Percentiles rank a stretch among this genome's conserved stretches.
Conservation (phyloP, 768 basidiomycete genomes). For the Candolleomyces eurysporus region DNA sequence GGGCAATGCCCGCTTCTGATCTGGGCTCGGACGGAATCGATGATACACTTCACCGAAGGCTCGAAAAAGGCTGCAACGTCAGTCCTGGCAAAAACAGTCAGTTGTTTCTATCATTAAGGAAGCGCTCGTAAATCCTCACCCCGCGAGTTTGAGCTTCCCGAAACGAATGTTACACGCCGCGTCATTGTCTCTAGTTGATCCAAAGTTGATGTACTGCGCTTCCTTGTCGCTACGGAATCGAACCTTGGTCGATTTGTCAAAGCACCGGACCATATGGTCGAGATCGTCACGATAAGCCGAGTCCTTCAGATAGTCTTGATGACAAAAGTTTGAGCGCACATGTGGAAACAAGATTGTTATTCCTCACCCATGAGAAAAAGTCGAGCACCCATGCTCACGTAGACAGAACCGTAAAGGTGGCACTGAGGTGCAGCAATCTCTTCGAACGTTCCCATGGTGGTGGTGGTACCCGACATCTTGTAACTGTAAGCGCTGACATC, state of each 20-base stretch:
- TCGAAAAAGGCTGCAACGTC: slow-evolving; percentile 38
- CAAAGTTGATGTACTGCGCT: slow-evolving; percentile 47
- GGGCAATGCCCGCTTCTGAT: slow-evolving; percentile 22
- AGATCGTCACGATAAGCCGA: slow-evolving; percentile 43
- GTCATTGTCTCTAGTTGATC: slow-evolving; percentile 42
- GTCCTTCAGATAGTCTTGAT: slow-evolving; percentile 35
- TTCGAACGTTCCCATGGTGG: slow-evolving; percentile 27
- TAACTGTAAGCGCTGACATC: slow-evolving; percentile 50
- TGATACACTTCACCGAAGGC: slow-evolving; percentile 35
- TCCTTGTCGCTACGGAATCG: slow-evolving; percentile 38
- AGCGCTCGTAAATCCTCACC: slow-evolving; percentile 15
- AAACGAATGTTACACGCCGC: slow-evolving; percentile 37
- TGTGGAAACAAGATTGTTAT: not conserved
- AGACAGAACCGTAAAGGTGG: slow-evolving; percentile 49
- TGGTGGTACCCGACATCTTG: slow-evolving; percentile 10
- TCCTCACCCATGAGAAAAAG: slow-evolving; percentile 37
- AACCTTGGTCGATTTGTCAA: slow-evolving; percentile 48
- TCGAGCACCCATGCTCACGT: slow-evolving; percentile 44
- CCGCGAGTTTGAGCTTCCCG: slow-evolving; percentile 45
- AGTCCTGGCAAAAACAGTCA: slow-evolving; percentile 15
- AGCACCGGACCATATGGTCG: slow-evolving; percentile 37
- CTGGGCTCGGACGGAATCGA: slow-evolving; percentile 29
- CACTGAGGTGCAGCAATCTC: slow-evolving; percentile 50
- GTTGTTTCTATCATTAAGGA: not conserved
- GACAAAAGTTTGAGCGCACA: not conserved